Evolutionary conservation across 345 rosid species (phyloP), one percentile per base, ranked within the genome.

Genomic region (Citrus sp.): DNA sequence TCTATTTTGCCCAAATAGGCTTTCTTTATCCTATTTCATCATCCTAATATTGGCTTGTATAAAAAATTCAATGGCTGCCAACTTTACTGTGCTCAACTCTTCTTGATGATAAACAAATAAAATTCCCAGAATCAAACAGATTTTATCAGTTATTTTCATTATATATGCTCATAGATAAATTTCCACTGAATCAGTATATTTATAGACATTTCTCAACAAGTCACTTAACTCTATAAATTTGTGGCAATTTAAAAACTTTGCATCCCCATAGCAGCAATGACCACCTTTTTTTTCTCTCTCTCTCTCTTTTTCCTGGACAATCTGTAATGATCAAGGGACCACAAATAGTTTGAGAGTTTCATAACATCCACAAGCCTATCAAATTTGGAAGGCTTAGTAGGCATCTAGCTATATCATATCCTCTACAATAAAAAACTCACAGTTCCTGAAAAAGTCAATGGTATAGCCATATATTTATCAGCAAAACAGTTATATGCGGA

Each of bases 401-500:
- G 56, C 49, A 49, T 65, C 62, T 38, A 65, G 34, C 63, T 22
- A 54, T 32, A 49, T 35, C 18, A 46, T 64, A 64, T 64, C 46
- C 30, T 30, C 28, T 40, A 7, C 56, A 75, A 30, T 34, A 46
- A 75, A 28, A 28, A 40, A 61, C 77, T 74, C 61, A 9, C 24
- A 54, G 38, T 71, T 71, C 75, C 21, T 28, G 46, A 30, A 46
- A 75, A 16, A 56, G 70, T 32, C 71, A 28, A 58, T 40, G 34
- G 46, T 75, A 65, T 51, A 75, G 72, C 72, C 71, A n/a, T 30
- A 75, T 30, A 22, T 30, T 32, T 75, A 65, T 64, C 71, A 2
- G 18, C 70, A 74, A 37, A 5, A 51, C 25, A 5, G 9, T 61
- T 40, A 28, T 63, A 49, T 49, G 63, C 1, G 14, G 71, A 51